A percentile compares a stretch with the other conserved stretches of the same genome.
phyloP scores from a whole-genome alignment of 1,284 basidiomycete species.

The Papiliotrema nemorosa region DNA sequence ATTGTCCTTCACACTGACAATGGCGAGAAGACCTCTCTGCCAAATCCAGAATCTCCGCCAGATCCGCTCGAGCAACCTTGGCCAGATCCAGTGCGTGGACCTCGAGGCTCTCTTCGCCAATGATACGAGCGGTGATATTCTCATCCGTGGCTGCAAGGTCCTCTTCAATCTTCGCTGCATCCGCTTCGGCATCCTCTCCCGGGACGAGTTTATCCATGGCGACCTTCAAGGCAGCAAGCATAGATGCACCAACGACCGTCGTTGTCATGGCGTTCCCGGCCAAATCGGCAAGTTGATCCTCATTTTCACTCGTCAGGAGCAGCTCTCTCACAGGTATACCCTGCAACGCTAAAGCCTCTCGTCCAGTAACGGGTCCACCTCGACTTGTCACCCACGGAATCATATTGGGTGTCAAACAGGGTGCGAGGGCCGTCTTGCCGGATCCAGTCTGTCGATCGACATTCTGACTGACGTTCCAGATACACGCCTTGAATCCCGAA shows the following conservation, averaged over 20 bases:
- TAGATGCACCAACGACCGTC: slow-evolving; percentile 88
- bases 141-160: slow-evolving; percentile 49
- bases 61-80: slow-evolving; percentile 53
- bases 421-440: slow-evolving; percentile 75
- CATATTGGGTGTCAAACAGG: slow-evolving; percentile 92
- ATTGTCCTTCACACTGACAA: slow-evolving; percentile 84
- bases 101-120: slow-evolving; percentile 65
- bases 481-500: slow-evolving; percentile 83
- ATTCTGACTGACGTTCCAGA: slow-evolving; percentile 98
- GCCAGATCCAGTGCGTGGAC: slow-evolving; percentile 67
- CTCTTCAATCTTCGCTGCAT: slow-evolving; percentile 49
- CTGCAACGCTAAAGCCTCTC: slow-evolving; percentile 89
- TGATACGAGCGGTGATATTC: slow-evolving; percentile 57
- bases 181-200: slow-evolving; percentile 56
- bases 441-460: slow-evolving; percentile 85
- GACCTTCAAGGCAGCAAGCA: slow-evolving; percentile 73
- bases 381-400: slow-evolving; percentile 94
- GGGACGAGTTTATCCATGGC: slow-evolving; percentile 63
- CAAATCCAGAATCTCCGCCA: slow-evolving; percentile 60
- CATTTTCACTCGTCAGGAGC: slow-evolving; percentile 83
- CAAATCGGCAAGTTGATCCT: slow-evolving; percentile 89
- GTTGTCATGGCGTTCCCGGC: slow-evolving; percentile 97
- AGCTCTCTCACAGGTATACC: slow-evolving; percentile 89
- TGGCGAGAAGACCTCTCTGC: slow-evolving; percentile 72
- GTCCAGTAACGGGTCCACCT: slow-evolving; percentile 91